Percentiles rank a stretch among this genome's conserved stretches.
Evolutionary conservation across 2,329 filamentous ascomycete genomes (phyloP).

Genomic region (Talaromyces amestolkiae): DNA sequence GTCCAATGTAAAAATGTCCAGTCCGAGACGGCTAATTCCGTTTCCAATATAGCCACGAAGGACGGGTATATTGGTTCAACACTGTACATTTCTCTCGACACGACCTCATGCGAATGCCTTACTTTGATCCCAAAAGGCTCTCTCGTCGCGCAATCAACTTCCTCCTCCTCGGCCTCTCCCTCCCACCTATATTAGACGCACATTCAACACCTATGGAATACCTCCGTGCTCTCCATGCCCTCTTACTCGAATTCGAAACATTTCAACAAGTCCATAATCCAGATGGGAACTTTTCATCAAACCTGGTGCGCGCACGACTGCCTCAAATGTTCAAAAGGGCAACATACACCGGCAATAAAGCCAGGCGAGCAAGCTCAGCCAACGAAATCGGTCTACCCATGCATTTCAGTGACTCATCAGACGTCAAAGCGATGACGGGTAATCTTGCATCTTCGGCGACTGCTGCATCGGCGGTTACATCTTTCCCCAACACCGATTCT

Average conservation of each 20-base stretch:
- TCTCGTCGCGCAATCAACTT: constrained; percentile 90
- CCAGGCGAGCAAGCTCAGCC: constrained; percentile 57
- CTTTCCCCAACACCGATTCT: constrained; percentile 49
- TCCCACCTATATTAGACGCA: constrained; percentile 85
- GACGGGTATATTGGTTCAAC: constrained; percentile 97
- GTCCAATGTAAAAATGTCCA: neutral
- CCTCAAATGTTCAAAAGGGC: constrained; percentile 78
- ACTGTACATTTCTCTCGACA: constrained; percentile 85
- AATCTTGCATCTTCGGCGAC: constrained; percentile 39
- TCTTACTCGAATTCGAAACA: constrained; percentile 87
- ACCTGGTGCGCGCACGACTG: constrained; percentile 73
- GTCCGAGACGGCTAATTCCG: neutral
- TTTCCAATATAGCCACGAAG: constrained; percentile 68
- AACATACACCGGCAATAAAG: constrained; percentile 56
- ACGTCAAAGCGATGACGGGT: constrained; percentile 47
- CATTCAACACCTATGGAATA: constrained; percentile 78
- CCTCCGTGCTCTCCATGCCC: constrained; percentile 77
- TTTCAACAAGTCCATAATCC: constrained; percentile 86
- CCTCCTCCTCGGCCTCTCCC: constrained; percentile 84
- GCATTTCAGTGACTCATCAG: constrained; percentile 47
- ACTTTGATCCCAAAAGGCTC: constrained; percentile 79
- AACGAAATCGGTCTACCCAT: constrained; percentile 59
- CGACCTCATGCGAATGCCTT: constrained; percentile 78
- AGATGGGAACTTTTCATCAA: constrained; percentile 65
- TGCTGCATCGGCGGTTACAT: constrained; percentile 38